Evolutionary conservation across 768 basidiomycete genomes (phyloP).

Genomic region (Roridomyces roridus): DNA sequence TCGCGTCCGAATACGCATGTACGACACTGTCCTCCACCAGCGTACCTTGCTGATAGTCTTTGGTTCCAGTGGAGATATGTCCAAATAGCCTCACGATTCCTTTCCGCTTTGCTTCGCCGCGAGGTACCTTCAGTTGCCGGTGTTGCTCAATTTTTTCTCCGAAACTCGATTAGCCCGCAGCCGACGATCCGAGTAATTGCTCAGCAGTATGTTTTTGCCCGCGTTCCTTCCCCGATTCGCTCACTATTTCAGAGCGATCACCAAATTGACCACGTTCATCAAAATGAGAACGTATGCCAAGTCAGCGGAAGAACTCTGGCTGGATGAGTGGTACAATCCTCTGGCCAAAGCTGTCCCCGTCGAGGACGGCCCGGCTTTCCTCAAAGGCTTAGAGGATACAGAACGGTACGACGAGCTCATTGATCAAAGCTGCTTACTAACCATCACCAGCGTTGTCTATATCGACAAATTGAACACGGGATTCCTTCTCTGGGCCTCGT

Average conservation of each 20-base stretch:
- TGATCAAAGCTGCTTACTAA: not conserved
- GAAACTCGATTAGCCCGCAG: conserved; percentile 73
- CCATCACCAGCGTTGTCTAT: conserved; percentile 45
- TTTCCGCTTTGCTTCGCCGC: conserved; percentile 66
- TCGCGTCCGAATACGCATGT: conserved; percentile 73
- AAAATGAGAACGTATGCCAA: conserved; percentile 79
- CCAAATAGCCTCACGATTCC: conserved; percentile 70
- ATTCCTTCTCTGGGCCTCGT: conserved; percentile 75
- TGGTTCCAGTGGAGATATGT: conserved; percentile 79
- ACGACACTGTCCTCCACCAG: conserved; percentile 18
- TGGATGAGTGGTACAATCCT: conserved; percentile 74
- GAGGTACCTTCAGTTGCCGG: conserved; percentile 60
- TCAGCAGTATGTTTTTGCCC: conserved; percentile 70
- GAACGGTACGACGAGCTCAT: conserved; percentile 37
- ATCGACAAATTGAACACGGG: conserved; percentile 81
- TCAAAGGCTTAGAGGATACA: conserved; percentile 51
- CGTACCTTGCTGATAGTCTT: conserved; percentile 5
- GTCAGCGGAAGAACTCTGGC: conserved; percentile 72
- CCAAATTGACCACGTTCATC: conserved; percentile 69
- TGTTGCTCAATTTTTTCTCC: conserved; percentile 67
- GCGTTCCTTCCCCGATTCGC: not conserved
- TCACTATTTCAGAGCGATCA: conserved; percentile 56
- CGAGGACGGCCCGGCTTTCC: conserved; percentile 54
- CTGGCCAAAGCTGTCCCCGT: conserved; percentile 53
- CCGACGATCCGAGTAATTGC: conserved; percentile 67